A percentile compares a stretch with the other conserved stretches of the same genome.
phyloP scores from a whole-genome alignment of 2,329 filamentous ascomycete species.

The Colletotrichum lentis region DNA sequence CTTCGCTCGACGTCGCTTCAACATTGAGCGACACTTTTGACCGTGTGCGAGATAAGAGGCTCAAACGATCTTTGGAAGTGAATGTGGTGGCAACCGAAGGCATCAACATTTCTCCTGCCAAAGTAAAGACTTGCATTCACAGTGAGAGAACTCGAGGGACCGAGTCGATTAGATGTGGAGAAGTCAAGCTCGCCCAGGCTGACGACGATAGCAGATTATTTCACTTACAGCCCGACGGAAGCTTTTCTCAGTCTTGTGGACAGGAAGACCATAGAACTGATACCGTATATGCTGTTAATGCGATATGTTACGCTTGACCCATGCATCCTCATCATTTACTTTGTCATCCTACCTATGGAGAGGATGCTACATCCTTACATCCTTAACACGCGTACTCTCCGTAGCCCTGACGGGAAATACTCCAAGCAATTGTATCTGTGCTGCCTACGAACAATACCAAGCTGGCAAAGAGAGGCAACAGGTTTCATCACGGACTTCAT shows the following conservation, averaged over 20 bases:
- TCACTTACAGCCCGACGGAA: constrained; percentile 43
- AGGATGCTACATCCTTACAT: constrained; percentile 41
- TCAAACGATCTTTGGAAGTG: constrained; percentile 38
- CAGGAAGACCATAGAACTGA: constrained; percentile 43
- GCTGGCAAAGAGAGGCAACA: constrained; percentile 45
- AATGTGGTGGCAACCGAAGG: constrained; percentile 41
- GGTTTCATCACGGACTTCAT: constrained; percentile 45
- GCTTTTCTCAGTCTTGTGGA: constrained; percentile 45
- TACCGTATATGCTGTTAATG: constrained; percentile 45
- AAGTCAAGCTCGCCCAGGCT: background rate
- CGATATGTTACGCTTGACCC: constrained; percentile 45
- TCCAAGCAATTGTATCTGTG: constrained; percentile 43
- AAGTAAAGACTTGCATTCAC: constrained; percentile 44
- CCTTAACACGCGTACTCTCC: constrained; percentile 9
- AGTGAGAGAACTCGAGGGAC: constrained; percentile 37
- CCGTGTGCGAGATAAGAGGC: constrained; percentile 42
- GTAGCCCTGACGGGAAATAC: constrained; percentile 38
- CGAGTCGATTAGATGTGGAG: background rate
- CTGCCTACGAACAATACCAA: constrained; percentile 44
- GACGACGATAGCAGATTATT: constrained; percentile 41
- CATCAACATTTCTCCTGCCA: constrained; percentile 43
- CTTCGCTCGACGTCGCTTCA: constrained; percentile 42
- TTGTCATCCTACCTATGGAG: constrained; percentile 45
- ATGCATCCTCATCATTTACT: constrained; percentile 46
- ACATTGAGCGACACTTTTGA: constrained; percentile 44